phyloP scores from a whole-genome alignment of 148 eudicot species.

The Drosera capensis region DNA sequence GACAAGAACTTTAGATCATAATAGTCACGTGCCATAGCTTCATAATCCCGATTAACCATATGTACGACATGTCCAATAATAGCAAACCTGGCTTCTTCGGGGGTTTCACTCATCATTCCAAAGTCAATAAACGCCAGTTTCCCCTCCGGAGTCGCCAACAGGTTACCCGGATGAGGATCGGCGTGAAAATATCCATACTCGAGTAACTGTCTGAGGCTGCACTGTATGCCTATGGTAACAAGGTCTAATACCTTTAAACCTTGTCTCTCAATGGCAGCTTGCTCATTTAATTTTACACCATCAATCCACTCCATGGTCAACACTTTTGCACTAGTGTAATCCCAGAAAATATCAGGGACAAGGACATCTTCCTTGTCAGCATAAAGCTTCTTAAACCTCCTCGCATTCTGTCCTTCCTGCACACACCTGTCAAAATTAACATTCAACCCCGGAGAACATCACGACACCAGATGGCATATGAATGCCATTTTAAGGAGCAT shows the following conservation, averaged over 20 bases:
- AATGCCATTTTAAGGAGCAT: background rate
- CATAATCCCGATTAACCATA: slow-evolving; percentile 98
- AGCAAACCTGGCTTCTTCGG: slow-evolving; percentile 92
- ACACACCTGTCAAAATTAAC: slow-evolving; percentile 75
- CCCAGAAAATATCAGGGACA: slow-evolving; percentile 98
- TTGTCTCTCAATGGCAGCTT: slow-evolving; percentile 78
- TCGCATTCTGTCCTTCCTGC: slow-evolving; percentile 99
- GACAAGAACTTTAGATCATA: slow-evolving; percentile 82
- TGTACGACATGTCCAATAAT: slow-evolving; percentile 99
- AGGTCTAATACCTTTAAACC: slow-evolving; percentile 90
- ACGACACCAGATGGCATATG: background rate
- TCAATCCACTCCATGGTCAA: slow-evolving; percentile 98
- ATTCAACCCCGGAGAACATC: slow-evolving; percentile 21
- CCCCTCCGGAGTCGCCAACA: slow-evolving; percentile 96
- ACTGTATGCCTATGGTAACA: slow-evolving; percentile 87
- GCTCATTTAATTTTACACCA: slow-evolving; percentile 86
- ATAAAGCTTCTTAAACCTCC: slow-evolving; percentile 93
- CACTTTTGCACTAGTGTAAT: slow-evolving; percentile 86
- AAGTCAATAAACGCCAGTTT: slow-evolving; percentile 98
- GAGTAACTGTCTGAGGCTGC: slow-evolving; percentile 94
- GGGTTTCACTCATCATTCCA: slow-evolving; percentile 99
- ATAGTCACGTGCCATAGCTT: slow-evolving; percentile 99
- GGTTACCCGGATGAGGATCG: slow-evolving; percentile 99
- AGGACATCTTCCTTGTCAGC: slow-evolving; percentile 93
- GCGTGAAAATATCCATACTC: slow-evolving; percentile 99